Evolutionary conservation across 805 yeast genomes (phyloP), one percentile per base, ranked within the genome.

Genomic region (Kluyveromyces lactis): DNA sequence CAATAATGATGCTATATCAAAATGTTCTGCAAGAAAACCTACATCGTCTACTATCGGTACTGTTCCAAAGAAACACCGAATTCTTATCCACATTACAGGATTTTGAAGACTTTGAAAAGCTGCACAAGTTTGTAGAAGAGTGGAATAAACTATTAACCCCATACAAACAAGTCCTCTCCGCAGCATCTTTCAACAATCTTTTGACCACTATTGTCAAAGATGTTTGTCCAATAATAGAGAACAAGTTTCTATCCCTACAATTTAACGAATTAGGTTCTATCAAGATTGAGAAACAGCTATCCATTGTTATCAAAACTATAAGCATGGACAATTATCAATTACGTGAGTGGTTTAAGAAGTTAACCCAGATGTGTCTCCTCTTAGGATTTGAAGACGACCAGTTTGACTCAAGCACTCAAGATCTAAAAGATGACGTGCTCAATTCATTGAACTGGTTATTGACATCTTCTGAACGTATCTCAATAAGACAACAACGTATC

Each of bases 241-340:
- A 73, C 45, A 79, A 79, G 49, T 64, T 90, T 21, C 75, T 90
- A 77, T 48, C 68, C 3, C 66, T 84, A 33, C 77, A 75, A 47
- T 75, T 86, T 43, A 87, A 85, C 53, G 94, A 84, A 49, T 62
- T 84, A 30, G 97, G 97, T 1, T 79, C 94, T 0, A 71, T 86
- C 15, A 82, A 79, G 47, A 64, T 92, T 36, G 97, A 92, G 47
- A 76, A 84, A 43, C 95, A 89, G 54, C 63, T 87, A 17, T 76
- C 87, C 34, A 68, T 75, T 19, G 70, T 90, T 26, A 83, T 92
- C 37, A 73, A 79, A 33, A 81, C 81, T 42, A 72, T 85, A 4
- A 80, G 95, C 36, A 80, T 77, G 36, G 75, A 77, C 41, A 70
- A 80, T 52, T 90, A 87, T 59, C 72, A 73, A 26, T 63, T 87